phyloP scores from a whole-genome alignment of 2,329 filamentous ascomycete species.

The Monosporascus sp. region DNA sequence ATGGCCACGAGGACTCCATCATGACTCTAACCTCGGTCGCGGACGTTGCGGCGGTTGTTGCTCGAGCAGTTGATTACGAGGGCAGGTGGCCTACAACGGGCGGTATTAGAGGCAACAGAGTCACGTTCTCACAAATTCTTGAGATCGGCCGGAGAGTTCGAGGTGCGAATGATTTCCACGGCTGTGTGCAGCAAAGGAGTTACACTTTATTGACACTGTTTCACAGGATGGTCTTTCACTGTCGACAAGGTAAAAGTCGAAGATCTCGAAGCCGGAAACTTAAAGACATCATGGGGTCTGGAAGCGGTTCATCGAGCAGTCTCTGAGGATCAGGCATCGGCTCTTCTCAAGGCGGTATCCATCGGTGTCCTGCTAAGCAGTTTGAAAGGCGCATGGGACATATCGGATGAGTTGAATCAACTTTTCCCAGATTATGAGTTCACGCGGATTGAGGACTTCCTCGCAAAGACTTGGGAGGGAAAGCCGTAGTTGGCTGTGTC shows the following conservation, averaged over 20 bases:
- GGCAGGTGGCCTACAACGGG: slow-evolving; percentile 36
- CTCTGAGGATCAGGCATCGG: slow-evolving; percentile 26
- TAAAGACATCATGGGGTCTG: slow-evolving; percentile 36
- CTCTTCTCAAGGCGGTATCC: slow-evolving; percentile 30
- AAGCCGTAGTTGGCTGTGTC: slow-evolving; percentile 21
- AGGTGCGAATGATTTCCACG: slow-evolving; percentile 23
- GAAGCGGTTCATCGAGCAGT: slow-evolving; percentile 23
- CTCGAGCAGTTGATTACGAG: slow-evolving; percentile 36
- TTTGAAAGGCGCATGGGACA: slow-evolving; percentile 35
- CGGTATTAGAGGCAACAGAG: slow-evolving; percentile 33
- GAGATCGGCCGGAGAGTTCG: slow-evolving; percentile 34
- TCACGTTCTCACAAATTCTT: slow-evolving; percentile 32
- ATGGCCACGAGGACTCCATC: slow-evolving; percentile 34
- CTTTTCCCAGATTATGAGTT: slow-evolving; percentile 39
- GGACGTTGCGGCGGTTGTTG: slow-evolving; percentile 36
- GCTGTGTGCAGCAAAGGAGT: background rate
- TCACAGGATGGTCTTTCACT: slow-evolving; percentile 28
- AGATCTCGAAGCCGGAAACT: slow-evolving; percentile 39
- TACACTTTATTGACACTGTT: slow-evolving; percentile 6
- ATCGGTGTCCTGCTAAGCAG: slow-evolving; percentile 37
- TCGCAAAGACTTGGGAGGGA: slow-evolving; percentile 27
- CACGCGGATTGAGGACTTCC: slow-evolving; percentile 33
- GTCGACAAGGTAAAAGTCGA: slow-evolving; percentile 39
- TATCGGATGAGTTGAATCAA: slow-evolving; percentile 37
- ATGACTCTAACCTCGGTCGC: slow-evolving; percentile 39